These are phyloP conservation scores for Hyphopichia wangnamkhiaoensis DNA, from an alignment of 1,139 yeast species.

Conservation along the genomic window DNA sequence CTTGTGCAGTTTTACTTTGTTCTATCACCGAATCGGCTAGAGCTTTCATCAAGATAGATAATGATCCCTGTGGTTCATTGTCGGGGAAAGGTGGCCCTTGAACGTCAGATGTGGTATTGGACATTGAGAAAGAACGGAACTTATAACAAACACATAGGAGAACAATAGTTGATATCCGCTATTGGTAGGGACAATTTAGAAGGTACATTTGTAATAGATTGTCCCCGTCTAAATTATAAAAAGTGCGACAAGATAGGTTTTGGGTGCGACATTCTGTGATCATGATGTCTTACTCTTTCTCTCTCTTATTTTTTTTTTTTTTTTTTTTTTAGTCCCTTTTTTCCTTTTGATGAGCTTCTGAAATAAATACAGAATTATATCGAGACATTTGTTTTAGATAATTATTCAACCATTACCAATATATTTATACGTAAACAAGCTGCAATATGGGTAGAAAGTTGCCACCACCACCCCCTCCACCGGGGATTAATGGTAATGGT, in stretches of 20 bases:
- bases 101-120: no score
- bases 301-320: neutral
- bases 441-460: constrained; percentile 24
- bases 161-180: no score
- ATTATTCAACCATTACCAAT: neutral
- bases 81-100: no score
- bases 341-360: neutral
- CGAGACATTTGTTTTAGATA: no score
- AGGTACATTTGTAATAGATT: no score
- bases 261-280: neutral
- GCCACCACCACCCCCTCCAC: constrained; percentile 36
- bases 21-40: neutral
- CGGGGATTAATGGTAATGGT: constrained; percentile 11
- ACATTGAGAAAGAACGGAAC: no score
- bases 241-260: no score
- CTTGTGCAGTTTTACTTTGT: neutral
- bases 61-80: neutral
- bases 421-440: neutral
- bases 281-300: neutral
- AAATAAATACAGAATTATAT: no score
- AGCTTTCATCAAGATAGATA: neutral
- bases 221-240: neutral
- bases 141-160: no score
- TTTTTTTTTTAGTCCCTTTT: neutral
- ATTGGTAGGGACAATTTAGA: no score